Evolutionary conservation across 495 filamentous ascomycete genomes (phyloP).

Genomic region (Poronia punctata): DNA sequence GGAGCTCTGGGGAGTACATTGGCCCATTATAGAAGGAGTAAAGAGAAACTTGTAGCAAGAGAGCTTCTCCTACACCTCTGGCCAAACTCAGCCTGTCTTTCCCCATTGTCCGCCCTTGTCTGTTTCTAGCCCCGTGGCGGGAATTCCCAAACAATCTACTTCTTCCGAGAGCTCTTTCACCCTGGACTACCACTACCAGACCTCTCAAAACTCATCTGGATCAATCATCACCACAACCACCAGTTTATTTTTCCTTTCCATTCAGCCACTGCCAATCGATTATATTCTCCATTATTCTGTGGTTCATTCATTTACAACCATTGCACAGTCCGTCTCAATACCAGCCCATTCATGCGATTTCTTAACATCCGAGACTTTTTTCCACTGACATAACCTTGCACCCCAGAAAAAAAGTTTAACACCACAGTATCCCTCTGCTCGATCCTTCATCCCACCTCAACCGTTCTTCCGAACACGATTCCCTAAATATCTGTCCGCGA

Average conservation of each 20-base stretch:
- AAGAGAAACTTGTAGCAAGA: no score
- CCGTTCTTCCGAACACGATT: not conserved
- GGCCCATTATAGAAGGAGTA: no score
- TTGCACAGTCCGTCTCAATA: no score
- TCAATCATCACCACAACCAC: conserved; percentile 1
- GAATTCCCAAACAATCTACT: conserved; percentile 10
- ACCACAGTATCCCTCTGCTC: not conserved
- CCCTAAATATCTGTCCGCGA: not conserved
- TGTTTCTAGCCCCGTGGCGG: conserved; percentile 9
- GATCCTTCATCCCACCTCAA: not conserved
- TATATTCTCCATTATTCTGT: no score
- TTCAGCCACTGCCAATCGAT: no score
- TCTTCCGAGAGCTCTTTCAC: conserved; percentile 7
- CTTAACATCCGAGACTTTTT: no score
- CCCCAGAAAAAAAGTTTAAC: conserved; percentile 10
- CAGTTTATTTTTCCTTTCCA: no score
- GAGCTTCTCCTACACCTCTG: not conserved
- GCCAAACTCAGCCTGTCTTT: not conserved
- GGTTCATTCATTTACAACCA: no score
- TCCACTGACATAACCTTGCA: no score
- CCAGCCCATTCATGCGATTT: no score
- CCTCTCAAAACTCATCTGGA: not conserved
- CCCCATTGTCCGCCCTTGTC: not conserved
- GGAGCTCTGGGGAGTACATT: no score
- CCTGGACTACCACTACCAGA: conserved; percentile 1